Conservation (phyloP, 2,329 filamentous ascomycete genomes). For the Colletotrichum sp. region DNA sequence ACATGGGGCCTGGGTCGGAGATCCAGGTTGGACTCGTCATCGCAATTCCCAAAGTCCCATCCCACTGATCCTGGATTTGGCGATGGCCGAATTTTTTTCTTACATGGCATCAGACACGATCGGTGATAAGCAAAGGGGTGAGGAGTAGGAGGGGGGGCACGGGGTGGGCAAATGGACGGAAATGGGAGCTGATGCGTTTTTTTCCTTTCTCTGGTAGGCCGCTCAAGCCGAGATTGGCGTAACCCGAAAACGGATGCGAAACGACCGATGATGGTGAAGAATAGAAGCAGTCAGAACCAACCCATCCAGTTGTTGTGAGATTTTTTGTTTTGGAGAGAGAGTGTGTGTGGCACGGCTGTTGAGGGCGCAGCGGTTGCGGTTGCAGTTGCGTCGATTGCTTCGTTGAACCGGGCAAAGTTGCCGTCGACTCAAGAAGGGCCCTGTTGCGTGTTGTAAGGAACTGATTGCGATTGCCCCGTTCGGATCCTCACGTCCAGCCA, state of each 20-base stretch:
- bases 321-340: neutral
- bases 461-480: neutral
- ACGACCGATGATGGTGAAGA: neutral
- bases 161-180: neutral
- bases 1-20: neutral
- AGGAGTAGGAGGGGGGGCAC: neutral
- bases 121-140: neutral
- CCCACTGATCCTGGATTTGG: neutral
- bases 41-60: neutral
- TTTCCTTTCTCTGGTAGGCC: neutral
- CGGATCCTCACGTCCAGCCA: neutral
- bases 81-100: neutral
- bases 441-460: neutral
- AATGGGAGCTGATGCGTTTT: neutral
- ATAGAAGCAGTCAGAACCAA: neutral
- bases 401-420: neutral
- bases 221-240: neutral
- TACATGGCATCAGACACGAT: neutral
- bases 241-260: constrained; percentile 2
- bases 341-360: neutral
- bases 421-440: neutral
- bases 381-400: neutral
- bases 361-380: neutral
- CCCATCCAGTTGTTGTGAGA: neutral
- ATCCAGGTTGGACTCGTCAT: constrained; percentile 10